Conservation (phyloP, 768 basidiomycete species). For the Scleroderma citrinum region DNA sequence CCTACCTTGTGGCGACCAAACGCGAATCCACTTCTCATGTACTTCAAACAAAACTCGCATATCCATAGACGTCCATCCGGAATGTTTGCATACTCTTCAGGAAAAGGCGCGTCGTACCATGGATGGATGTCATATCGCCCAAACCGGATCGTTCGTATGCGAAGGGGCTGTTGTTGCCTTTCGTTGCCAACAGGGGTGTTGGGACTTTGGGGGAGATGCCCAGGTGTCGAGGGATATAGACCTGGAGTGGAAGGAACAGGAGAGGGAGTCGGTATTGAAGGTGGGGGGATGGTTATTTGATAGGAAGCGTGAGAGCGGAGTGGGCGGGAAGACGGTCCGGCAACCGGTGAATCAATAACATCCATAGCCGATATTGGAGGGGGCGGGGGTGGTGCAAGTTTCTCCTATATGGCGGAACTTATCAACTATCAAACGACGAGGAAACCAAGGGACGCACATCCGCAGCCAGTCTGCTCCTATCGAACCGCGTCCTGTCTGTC, state of each 20-base stretch:
- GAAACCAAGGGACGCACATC: slow-evolving; percentile 49
- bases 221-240: slow-evolving; percentile 27
- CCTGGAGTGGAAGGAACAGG: slow-evolving; percentile 35
- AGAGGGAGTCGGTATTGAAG: slow-evolving; percentile 23
- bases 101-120: slow-evolving; percentile 99
- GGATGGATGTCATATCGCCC: slow-evolving; percentile 91
- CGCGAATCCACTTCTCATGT: slow-evolving; percentile 92
- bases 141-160: slow-evolving; percentile 86
- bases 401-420: slow-evolving; percentile 33
- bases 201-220: slow-evolving; percentile 28
- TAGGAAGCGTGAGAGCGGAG: slow-evolving; percentile 53
- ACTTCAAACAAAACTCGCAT: slow-evolving; percentile 97
- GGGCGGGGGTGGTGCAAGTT: slow-evolving; percentile 40
- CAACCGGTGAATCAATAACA: slow-evolving; percentile 32
- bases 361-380: slow-evolving; percentile 29
- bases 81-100: slow-evolving; percentile 91
- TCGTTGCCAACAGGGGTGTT: slow-evolving; percentile 20
- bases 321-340: slow-evolving; percentile 56
- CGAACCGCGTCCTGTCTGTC: slow-evolving; percentile 65
- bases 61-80: slow-evolving; percentile 93
- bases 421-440: slow-evolving; percentile 1
- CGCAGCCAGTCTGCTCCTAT: slow-evolving; percentile 60
- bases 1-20: slow-evolving; percentile 80
- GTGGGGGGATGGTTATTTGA: slow-evolving; percentile 26
- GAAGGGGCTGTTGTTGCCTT: slow-evolving; percentile 36